Conservation (phyloP, 208 protist genomes). For the Crithidia sp. region DNA sequence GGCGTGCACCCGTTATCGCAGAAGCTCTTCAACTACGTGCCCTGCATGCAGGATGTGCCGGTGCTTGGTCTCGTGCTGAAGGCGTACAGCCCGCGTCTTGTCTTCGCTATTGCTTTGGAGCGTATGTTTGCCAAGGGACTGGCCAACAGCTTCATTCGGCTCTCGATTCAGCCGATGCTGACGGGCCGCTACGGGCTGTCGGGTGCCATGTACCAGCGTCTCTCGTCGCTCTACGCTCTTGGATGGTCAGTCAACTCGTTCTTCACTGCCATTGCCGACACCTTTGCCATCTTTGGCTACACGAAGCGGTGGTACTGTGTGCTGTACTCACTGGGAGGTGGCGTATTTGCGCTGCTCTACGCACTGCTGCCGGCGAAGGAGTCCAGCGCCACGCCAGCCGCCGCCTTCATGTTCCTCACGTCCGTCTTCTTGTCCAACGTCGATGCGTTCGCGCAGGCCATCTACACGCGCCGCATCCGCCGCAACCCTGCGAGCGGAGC, state of each 20-base stretch:
- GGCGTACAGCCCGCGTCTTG: slow-evolving; percentile 28
- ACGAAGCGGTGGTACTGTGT: slow-evolving; percentile 79
- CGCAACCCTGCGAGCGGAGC: slow-evolving; percentile 40
- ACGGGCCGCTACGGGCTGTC: slow-evolving; percentile 14
- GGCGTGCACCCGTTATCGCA: slow-evolving; percentile 24
- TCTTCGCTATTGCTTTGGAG: slow-evolving; percentile 21
- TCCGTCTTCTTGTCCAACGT: slow-evolving; percentile 59
- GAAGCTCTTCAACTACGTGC: slow-evolving; percentile 32
- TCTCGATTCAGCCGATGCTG: slow-evolving; percentile 32
- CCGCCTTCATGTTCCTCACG: slow-evolving; percentile 56
- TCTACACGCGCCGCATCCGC: slow-evolving; percentile 72
- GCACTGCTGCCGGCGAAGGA: slow-evolving; percentile 45
- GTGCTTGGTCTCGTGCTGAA: slow-evolving; percentile 35
- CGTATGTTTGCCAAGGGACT: slow-evolving; percentile 27
- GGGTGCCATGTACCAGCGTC: slow-evolving; percentile 39
- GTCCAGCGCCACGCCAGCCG: slow-evolving; percentile 40
- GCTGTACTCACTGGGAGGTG: slow-evolving; percentile 38
- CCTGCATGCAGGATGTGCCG: slow-evolving; percentile 32
- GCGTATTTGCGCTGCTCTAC: slow-evolving; percentile 40
- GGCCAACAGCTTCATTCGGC: slow-evolving; percentile 18
- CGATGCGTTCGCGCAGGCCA: slow-evolving; percentile 67
- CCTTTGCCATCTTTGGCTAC: slow-evolving; percentile 65
- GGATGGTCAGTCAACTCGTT: slow-evolving; percentile 54
- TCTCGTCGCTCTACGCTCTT: slow-evolving; percentile 40
- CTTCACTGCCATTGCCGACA: slow-evolving; percentile 53